phyloP scores from a whole-genome alignment of 306 rosid species.

The Canavalia ensiformis region DNA sequence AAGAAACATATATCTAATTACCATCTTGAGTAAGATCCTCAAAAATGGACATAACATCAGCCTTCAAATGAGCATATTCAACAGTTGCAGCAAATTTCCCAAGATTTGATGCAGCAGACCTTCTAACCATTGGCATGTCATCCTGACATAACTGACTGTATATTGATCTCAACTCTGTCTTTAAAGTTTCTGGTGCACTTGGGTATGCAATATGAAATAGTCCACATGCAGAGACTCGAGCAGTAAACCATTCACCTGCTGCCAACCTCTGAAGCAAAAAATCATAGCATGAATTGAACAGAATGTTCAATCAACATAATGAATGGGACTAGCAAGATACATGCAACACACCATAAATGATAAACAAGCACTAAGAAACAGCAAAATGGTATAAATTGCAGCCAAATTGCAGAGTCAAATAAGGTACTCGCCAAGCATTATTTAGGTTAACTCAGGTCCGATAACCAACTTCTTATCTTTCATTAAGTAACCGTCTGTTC shows the following conservation, averaged over 20 bases:
- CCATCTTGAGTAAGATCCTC: constrained; percentile 99
- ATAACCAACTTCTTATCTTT: constrained; percentile 7
- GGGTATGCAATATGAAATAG: constrained; percentile 92
- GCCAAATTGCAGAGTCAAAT: constrained; percentile 26
- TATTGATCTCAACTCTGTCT: constrained; percentile 83
- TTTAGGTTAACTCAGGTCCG: constrained; percentile 5
- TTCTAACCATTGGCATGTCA: constrained; percentile 99
- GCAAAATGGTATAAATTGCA: constrained; percentile 26
- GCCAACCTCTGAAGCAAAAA: constrained; percentile 81
- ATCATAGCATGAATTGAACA: constrained; percentile 16
- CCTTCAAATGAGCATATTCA: constrained; percentile 87
- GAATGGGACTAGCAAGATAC: constrained; percentile 20
- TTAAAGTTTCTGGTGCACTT: constrained; percentile 81
- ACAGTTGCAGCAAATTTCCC: constrained; percentile 97
- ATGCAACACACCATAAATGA: constrained; percentile 8
- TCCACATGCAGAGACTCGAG: constrained; percentile 98
- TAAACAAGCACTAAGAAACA: constrained; percentile 25
- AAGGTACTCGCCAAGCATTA: neutral
- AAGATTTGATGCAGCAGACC: constrained; percentile 97
- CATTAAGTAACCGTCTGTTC: neutral
- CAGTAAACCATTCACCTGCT: constrained; percentile 99
- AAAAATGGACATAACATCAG: constrained; percentile 87
- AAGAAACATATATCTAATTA: constrained; percentile 45
- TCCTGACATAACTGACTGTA: constrained; percentile 97
- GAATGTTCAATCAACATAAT: constrained; percentile 26